Percentiles rank a stretch among this genome's conserved stretches.
phyloP scores from a whole-genome alignment of 129 eudicot species.

The Lactuca saligna region DNA sequence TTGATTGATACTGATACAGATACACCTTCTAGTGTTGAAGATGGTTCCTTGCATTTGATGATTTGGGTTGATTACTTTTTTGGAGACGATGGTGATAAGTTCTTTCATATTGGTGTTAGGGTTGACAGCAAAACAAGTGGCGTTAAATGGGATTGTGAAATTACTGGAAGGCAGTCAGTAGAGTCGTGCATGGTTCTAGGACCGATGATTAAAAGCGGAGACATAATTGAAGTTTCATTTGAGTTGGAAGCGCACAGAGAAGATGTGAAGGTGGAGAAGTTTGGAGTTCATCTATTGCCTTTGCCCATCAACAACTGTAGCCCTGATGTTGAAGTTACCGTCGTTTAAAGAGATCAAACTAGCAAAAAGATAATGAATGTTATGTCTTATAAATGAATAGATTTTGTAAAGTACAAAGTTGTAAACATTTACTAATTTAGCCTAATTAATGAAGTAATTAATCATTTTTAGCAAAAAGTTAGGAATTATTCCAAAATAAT shows the following conservation, averaged over 20 bases:
- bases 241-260: not conserved
- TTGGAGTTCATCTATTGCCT: constrained; percentile 17
- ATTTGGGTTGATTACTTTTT: constrained; percentile 17
- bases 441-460: too few relatives aligned
- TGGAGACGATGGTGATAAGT: constrained; percentile 8
- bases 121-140: constrained; percentile 18
- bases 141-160: constrained; percentile 16
- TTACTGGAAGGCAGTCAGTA: not conserved
- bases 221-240: constrained; percentile 13
- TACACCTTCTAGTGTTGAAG: constrained; percentile 1
- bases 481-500: too few relatives aligned
- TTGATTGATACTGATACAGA: not conserved
- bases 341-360: not conserved
- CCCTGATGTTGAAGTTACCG: not conserved
- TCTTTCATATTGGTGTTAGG: constrained; percentile 8
- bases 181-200: constrained; percentile 12
- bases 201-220: constrained; percentile 14
- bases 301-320: constrained; percentile 3
- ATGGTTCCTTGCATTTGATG: constrained; percentile 14
- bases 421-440: too few relatives aligned
- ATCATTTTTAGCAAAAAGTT: too few relatives aligned
- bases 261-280: constrained; percentile 6
- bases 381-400: not conserved
- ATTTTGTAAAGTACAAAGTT: not conserved
- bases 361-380: not conserved